These are phyloP conservation scores for Capsella bursapastoris DNA, from an alignment of 345 rosid species.

Conservation along the genomic window DNA sequence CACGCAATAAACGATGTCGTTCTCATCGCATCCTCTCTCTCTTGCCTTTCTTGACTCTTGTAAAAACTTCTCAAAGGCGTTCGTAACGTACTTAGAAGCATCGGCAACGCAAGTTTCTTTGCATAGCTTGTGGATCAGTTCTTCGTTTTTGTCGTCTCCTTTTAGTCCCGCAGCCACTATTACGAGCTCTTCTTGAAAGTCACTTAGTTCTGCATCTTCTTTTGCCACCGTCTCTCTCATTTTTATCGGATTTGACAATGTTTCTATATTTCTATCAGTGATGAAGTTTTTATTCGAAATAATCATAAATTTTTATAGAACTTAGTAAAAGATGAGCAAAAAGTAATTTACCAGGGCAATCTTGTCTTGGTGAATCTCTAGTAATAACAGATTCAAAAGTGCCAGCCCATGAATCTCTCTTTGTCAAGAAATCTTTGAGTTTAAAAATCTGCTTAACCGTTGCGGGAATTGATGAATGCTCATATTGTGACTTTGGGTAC, in stretches of 20 bases:
- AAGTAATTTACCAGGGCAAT: conserved; percentile 51
- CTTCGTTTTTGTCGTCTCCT: conserved; percentile 62
- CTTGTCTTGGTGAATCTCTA: conserved; percentile 51
- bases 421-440: conserved; percentile 54
- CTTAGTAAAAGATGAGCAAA: not conserved
- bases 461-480: conserved; percentile 65
- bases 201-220: conserved; percentile 58
- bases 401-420: conserved; percentile 67
- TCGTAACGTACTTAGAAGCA: conserved; percentile 55
- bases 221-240: conserved; percentile 48
- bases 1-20: conserved; percentile 41
- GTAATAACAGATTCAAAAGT: conserved; percentile 55
- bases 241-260: conserved; percentile 53
- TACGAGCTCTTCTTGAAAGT: conserved; percentile 72
- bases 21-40: conserved; percentile 49
- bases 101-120: conserved; percentile 60
- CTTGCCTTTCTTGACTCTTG: conserved; percentile 53
- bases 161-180: conserved; percentile 63
- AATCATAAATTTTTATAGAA: conserved; percentile 2
- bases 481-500: conserved; percentile 52
- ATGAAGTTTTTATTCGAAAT: not conserved
- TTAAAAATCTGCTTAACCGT: conserved; percentile 60
- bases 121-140: conserved; percentile 54
- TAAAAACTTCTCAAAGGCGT: conserved; percentile 52
- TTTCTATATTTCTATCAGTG: conserved; percentile 49